phyloP scores from a whole-genome alignment of 441 rosid species.

The Rhodomyrtus psidioides region DNA sequence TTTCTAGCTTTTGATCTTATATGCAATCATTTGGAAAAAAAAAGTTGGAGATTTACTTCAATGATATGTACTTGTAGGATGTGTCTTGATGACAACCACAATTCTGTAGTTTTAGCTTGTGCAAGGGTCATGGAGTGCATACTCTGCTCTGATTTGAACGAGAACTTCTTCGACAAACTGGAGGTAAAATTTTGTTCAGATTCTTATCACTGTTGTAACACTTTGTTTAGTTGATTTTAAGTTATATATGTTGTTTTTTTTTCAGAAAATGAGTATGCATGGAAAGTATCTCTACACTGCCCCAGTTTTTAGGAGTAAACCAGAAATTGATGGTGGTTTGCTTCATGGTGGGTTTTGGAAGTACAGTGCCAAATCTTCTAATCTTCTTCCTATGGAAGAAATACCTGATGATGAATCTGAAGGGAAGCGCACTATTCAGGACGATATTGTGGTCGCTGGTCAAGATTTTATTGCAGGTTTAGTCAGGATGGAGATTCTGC shows the following conservation, averaged over 20 bases:
- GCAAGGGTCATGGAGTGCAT: slow-evolving; percentile 56
- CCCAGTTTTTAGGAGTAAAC: slow-evolving; percentile 80
- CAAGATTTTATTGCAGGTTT: slow-evolving; percentile 95
- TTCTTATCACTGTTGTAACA: neutral
- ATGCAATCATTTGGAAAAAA: neutral
- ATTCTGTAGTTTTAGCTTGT: slow-evolving; percentile 71
- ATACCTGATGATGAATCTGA: slow-evolving; percentile 42
- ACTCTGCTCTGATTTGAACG: slow-evolving; percentile 67
- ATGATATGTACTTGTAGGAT: slow-evolving; percentile 40
- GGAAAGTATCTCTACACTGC: slow-evolving; percentile 48
- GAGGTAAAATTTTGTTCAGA: slow-evolving; percentile 41
- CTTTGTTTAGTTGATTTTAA: neutral
- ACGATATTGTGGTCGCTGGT: slow-evolving; percentile 73
- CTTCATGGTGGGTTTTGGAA: slow-evolving; percentile 90
- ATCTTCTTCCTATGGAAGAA: slow-evolving; percentile 39
- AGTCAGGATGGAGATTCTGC: slow-evolving; percentile 84
- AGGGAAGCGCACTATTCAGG: slow-evolving; percentile 67
- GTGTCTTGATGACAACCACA: slow-evolving; percentile 84
- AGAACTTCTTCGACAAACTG: slow-evolving; percentile 47
- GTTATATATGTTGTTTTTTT: neutral
- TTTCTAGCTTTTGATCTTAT: neutral
- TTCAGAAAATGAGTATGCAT: slow-evolving; percentile 42
- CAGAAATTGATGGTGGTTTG: slow-evolving; percentile 66
- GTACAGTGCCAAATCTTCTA: slow-evolving; percentile 82
- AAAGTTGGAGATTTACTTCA: neutral